phyloP scores from a whole-genome alignment of 2,329 filamentous ascomycete genomes.

The Aspergillus pseudonomiae region DNA sequence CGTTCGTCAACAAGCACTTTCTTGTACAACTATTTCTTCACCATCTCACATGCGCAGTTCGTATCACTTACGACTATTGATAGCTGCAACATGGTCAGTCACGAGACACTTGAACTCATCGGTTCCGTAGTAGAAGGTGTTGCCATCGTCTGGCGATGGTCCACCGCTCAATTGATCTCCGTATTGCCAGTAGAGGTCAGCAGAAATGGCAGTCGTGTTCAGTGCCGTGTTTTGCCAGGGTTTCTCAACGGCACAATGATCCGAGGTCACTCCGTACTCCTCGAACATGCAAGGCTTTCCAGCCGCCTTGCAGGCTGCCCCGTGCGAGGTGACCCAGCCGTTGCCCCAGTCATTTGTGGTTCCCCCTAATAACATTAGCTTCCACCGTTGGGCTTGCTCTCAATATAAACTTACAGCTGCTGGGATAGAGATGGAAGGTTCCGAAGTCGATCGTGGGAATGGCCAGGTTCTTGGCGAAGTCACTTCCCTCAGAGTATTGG shows the following conservation, averaged over 20 bases:
- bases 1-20: neutral
- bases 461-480: conserved; percentile 56
- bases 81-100: conserved; percentile 32
- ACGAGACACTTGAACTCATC: conserved; percentile 36
- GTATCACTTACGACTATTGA: conserved; percentile 11
- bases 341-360: conserved; percentile 48
- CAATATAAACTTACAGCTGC: conserved; percentile 41
- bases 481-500: conserved; percentile 52
- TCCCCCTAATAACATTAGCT: conserved; percentile 31
- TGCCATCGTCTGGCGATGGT: conserved; percentile 32
- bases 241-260: conserved; percentile 33
- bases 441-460: conserved; percentile 60
- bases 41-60: neutral
- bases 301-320: conserved; percentile 36
- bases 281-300: conserved; percentile 48
- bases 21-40: neutral
- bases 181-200: conserved; percentile 45
- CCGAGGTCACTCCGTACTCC: conserved; percentile 40
- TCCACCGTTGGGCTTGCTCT: neutral
- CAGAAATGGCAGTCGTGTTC: conserved; percentile 37
- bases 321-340: conserved; percentile 53
- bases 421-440: conserved; percentile 57
- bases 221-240: conserved; percentile 42
- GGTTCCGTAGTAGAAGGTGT: conserved; percentile 38
- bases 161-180: conserved; percentile 35